Base-by-base conservation (phyloP, 2,329 filamentous ascomycete genomes). In the Clonostachys solani region DNA sequence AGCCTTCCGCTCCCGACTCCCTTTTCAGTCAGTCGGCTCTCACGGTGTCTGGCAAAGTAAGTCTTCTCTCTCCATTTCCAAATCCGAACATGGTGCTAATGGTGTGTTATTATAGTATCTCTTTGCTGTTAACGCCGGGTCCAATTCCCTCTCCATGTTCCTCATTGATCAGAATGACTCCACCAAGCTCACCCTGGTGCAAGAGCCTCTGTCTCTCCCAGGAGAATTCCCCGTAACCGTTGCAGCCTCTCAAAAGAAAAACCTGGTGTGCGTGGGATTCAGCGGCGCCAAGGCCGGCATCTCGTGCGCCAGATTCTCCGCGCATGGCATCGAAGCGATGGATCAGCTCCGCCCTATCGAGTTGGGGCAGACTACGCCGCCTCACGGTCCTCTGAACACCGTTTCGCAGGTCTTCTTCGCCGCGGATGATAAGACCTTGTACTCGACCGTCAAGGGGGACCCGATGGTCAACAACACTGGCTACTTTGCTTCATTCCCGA, bases 371-470 rank as follows among this genome's bases (percentile, higher is more conserved):
- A 73, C 71, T 0, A 83, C 77, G 0, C 82, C 83, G 0, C 80
- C 83, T 0, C 59, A 66, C 0, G 82, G 81, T 0, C 80, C 81
- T 0, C 61, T 66, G 3, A 82, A 83, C 59, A 83, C 77, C 0
- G 69, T 84, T 4, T 83, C 81, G 0, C 80, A 85, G 8, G 68
- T 74, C 0, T 78, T 83, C 58, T 85, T 84, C 63, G 79, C 77
- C 1, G 60, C 60, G 0, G 79, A 85, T 45, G 71, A 79, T 50
- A 63, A 58, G 0, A 69, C 62, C 3, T 63, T 86, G 1, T 71
- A 77, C 44, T 70, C 76, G 0, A 81, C 77, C 2, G 79, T 85
- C 38, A 86, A 86, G 61, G 82, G 82, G 2, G 69, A 83, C 47
- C 77, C 77, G 0, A 53, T 66, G 0, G 62, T 61, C 5, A 81